phyloP scores from a whole-genome alignment of 768 basidiomycete genomes.

The Chalciporus piperatus region DNA sequence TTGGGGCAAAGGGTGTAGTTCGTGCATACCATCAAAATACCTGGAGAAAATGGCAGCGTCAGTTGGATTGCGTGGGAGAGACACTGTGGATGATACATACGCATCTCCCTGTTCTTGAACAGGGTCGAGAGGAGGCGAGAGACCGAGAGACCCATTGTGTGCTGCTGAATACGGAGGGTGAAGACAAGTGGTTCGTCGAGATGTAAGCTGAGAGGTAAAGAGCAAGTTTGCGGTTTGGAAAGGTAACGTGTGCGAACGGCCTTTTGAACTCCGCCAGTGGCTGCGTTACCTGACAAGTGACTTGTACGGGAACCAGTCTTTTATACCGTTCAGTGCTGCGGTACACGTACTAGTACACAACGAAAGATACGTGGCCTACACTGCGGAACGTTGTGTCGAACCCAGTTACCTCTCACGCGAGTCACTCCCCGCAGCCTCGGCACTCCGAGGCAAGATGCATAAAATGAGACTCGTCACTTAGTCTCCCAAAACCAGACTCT shows the following conservation, averaged over 20 bases:
- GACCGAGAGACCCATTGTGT: slow-evolving; percentile 75
- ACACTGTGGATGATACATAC: slow-evolving; percentile 49
- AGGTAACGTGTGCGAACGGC: slow-evolving; percentile 29
- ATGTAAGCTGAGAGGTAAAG: slow-evolving; percentile 27
- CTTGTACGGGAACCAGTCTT: background rate
- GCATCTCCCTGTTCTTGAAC: slow-evolving; percentile 99
- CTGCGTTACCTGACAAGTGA: background rate
- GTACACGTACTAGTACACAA: slow-evolving; percentile 11
- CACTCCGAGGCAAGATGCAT: too few relatives aligned
- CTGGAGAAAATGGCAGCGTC: slow-evolving; percentile 44
- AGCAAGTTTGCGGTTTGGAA: slow-evolving; percentile 33
- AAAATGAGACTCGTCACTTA: too few relatives aligned
- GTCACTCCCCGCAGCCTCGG: background rate
- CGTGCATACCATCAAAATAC: slow-evolving; percentile 86
- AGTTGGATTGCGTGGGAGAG: slow-evolving; percentile 21
- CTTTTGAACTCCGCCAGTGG: slow-evolving; percentile 36
- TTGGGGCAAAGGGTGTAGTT: slow-evolving; percentile 18
- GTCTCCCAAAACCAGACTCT: too few relatives aligned
- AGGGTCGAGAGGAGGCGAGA: slow-evolving; percentile 76
- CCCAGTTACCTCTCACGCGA: too few relatives aligned
- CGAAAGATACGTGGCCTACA: slow-evolving; percentile 17
- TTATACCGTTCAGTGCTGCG: background rate
- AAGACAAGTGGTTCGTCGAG: slow-evolving; percentile 28
- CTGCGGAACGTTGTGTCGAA: slow-evolving; percentile 2
- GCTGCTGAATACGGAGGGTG: slow-evolving; percentile 20